A percentile compares a stretch with the other conserved stretches of the same genome.
These are phyloP conservation scores for Ettlia oleoabundans DNA, from an alignment of 139 green algal species.

Conservation along the genomic window DNA sequence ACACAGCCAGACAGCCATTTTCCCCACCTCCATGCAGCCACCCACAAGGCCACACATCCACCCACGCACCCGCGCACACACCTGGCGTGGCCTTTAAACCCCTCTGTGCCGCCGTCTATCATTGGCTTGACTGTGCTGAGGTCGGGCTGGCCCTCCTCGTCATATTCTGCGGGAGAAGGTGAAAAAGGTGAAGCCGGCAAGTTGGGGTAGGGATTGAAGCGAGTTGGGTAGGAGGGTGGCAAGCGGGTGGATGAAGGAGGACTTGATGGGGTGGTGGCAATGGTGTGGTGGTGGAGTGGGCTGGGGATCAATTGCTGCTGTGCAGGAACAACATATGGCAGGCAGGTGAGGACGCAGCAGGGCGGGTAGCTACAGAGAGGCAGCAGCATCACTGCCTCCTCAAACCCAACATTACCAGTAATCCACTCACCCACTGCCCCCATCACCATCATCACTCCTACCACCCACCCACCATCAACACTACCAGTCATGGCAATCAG, in stretches of 20 bases:
- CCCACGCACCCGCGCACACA: background rate
- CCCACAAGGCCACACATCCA: constrained; percentile 8
- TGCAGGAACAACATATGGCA: no score
- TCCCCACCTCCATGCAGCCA: background rate
- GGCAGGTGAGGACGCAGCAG: no score
- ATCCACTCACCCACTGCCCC: no score
- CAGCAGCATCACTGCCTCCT: no score
- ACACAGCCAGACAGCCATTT: no score
- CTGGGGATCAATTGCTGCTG: no score
- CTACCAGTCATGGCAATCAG: background rate
- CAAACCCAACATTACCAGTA: no score
- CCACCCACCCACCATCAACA: no score
- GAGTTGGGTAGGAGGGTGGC: background rate
- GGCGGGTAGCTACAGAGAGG: no score
- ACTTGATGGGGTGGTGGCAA: no score
- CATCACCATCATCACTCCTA: no score
- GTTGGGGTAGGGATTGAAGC: background rate
- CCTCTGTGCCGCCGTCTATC: constrained; percentile 98
- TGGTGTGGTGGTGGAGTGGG: no score
- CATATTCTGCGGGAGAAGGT: constrained; percentile 74
- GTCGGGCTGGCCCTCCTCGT: constrained; percentile 83
- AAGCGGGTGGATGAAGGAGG: background rate
- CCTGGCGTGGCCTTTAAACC: constrained; percentile 96
- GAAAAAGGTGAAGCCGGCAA: background rate
- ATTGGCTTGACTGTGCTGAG: constrained; percentile 92